Base-by-base conservation (phyloP, 768 basidiomycete species). In the Auricularia cornea region DNA sequence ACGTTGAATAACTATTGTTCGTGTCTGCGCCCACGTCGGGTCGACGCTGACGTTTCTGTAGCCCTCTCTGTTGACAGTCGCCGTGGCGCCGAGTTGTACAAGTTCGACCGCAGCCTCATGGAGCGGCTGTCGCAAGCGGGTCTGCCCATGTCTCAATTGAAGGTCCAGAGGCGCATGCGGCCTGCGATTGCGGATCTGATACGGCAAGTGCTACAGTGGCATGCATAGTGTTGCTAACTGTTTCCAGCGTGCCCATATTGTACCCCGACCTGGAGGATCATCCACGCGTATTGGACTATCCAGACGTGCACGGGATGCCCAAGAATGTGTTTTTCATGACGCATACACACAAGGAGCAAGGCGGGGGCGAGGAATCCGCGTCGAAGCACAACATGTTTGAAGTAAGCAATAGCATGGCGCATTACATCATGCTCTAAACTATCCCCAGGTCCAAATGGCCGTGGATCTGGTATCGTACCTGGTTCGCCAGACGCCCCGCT, bases 131-230 rank as follows among this genome's bases (percentile, higher is more conserved):
- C 87, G 0, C 77, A 62, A 12, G 32, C 77, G 28, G 83, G 84
- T 10, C 70, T 89, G 32, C 72, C 78, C 0, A 90, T 91, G 88
- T 86, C 88, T 1, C 80, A 79, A 38, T 84, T 91, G 14, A 79
- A 87, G 67, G 82, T 88, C 0, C 90, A 92, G 70, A 76, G 90
- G 1, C 79, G 90, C 16, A 92, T 92, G 90, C 78, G 87, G 4
- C 89, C 89, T 0, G 68, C 72, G 3, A 90, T 92, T 51, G 85
- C 88, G 0, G 77, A 80, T 35, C 73, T 89, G 5, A 81, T 87
- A 63, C 72, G 85, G 86, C 83, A 63, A 20, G 72, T 61, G 26
- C 41, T 38, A 6, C 61, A 56, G 29, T 38, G 70, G 16, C 23
- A 29, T 28, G 4, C 32, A 40, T 54, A 3, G 5, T 40, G 1